Evolutionary conservation across 2,329 filamentous ascomycete genomes (phyloP).

Genomic region (Aspergillus viridinutans): DNA sequence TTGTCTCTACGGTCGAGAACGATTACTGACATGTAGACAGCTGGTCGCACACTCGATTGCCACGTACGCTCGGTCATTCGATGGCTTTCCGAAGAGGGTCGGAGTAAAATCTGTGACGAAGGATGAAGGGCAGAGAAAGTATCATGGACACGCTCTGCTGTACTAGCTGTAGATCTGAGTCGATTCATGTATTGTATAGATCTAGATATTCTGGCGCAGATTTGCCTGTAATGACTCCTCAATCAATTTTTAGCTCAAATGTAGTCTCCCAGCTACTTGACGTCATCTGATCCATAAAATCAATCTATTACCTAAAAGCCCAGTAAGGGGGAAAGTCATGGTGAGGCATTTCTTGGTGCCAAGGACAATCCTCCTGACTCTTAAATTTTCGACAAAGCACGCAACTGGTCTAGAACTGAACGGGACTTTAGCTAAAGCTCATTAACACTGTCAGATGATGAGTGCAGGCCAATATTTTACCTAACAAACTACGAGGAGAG

Average conservation of each 20-base stretch:
- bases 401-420: not conserved
- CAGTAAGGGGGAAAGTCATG: not conserved
- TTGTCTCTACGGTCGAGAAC: not conserved
- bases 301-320: not conserved
- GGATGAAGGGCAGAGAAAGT: not conserved
- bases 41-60: conserved; percentile 68
- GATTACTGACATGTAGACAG: conserved; percentile 2
- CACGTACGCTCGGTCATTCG: conserved; percentile 62
- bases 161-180: not conserved
- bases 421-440: not conserved
- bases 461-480: not conserved
- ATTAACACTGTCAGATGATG: not conserved
- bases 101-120: conserved; percentile 4
- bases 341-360: not conserved
- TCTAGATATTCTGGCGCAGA: too few relatives aligned
- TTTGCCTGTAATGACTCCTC: not conserved
- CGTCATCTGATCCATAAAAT: not conserved
- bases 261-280: not conserved
- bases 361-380: not conserved
- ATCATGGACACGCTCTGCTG: conserved; percentile 5
- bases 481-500: not conserved
- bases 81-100: conserved; percentile 58
- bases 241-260: too few relatives aligned
- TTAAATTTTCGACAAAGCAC: not conserved
- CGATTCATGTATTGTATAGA: not conserved